Evolutionary conservation across 768 basidiomycete species (phyloP), one percentile per base, ranked within the genome.

Genomic region (Xerocomus brunneocitrinus): DNA sequence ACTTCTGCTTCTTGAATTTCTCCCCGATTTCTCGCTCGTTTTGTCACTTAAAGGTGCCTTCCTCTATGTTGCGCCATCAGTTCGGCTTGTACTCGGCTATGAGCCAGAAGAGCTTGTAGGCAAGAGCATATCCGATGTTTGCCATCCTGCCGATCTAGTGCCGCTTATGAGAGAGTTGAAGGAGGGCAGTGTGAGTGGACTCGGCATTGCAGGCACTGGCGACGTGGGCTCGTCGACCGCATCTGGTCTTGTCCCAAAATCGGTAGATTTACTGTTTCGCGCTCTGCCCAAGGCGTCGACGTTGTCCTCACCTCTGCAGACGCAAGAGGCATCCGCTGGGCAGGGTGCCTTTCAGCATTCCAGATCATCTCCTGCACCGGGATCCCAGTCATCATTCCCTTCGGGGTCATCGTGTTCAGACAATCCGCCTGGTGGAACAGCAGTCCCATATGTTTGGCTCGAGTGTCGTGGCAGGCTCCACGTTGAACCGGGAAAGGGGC

Each of bases 131-230:
- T 74, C 83, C 10, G 91, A 94, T 63, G 79, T 91, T 56, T 91
- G 91, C 55, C 93, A 95, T 67, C 87, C 87, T 1, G 87, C 89
- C 46, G 95, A 99, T 66, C 79, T 94, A 34, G 87, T 95, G 14
- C 91, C 91, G 0, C 80, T 95, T 57, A 89, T 90, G 80, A 82
- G 95, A 41, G 92, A 95, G 73, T 77, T 97, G 61, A 98, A 97
- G 65, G 90, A 91, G 53, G 66, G 66, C 5, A 67, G 67, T 34
- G 45, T 64, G 22, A 52, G 30, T 39, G 57, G 60, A 19, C 32
- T 62, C 16, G 50, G 60, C 32, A 24, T 59, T 43, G 40, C 59
- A 35, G 56, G 65, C 32, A 47, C 57, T 3, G 49, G 59, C 12
- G 63, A 68, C 12, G 44, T 52, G 32, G 58, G 54, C 27, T 46